Evolutionary conservation across 2,329 filamentous ascomycete genomes (phyloP).

Genomic region (Claviceps arundinis): DNA sequence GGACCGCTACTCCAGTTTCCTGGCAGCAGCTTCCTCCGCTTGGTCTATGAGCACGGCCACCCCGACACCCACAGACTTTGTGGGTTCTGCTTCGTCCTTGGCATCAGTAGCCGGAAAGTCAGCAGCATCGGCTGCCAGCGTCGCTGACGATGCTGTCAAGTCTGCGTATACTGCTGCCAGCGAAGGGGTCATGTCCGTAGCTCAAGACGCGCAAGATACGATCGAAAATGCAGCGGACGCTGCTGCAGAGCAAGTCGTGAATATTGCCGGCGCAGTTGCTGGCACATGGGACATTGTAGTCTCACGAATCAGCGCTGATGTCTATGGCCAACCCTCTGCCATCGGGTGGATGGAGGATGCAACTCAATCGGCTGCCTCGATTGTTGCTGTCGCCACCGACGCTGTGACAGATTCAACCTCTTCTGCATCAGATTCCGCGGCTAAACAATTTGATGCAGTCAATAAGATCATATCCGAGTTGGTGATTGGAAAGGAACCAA

Average conservation of each 20-base stretch:
- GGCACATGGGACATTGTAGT: conserved; percentile 33
- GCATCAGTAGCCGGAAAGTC: conserved; percentile 36
- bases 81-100: conserved; percentile 34
- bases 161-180: conserved; percentile 33
- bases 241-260: conserved; percentile 24
- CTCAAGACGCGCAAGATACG: conserved; percentile 24
- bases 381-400: conserved; percentile 46
- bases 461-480: conserved; percentile 64
- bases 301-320: conserved; percentile 50
- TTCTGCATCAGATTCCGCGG: conserved; percentile 47
- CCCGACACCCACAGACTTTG: conserved; percentile 42
- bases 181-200: conserved; percentile 27
- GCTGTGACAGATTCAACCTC: conserved; percentile 22
- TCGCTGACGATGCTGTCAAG: conserved; percentile 36
- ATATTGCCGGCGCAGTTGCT: conserved; percentile 24
- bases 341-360: conserved; percentile 41
- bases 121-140: conserved; percentile 30
- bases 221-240: conserved; percentile 31
- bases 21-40: conserved; percentile 57
- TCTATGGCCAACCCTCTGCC: conserved; percentile 53
- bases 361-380: conserved; percentile 36
- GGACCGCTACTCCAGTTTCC: conserved; percentile 63
- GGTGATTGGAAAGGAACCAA: conserved; percentile 62
- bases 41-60: conserved; percentile 43
- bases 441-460: conserved; percentile 55